A percentile compares a stretch with the other conserved stretches of the same genome.
Evolutionary conservation across 177 flowering plant species (phyloP).

Genomic region (Telopea speciosissima): DNA sequence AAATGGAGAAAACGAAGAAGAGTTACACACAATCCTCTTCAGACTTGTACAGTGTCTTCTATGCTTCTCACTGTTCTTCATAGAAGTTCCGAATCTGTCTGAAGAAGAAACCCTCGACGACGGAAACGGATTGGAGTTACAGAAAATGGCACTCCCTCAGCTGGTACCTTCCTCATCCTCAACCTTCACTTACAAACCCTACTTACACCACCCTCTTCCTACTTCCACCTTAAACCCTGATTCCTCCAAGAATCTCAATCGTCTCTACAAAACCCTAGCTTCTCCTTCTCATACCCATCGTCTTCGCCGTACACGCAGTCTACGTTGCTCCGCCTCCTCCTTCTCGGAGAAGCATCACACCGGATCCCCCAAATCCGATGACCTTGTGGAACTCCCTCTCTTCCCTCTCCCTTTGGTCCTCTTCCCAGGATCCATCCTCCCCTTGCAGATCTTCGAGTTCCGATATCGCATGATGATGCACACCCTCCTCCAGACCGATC

Average conservation of each 20-base stretch:
- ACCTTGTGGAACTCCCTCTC: constrained; percentile 75
- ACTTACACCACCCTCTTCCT: constrained; percentile 26
- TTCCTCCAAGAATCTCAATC: background rate
- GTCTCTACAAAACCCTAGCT: background rate
- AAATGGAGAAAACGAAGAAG: too few relatives aligned
- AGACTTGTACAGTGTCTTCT: too few relatives aligned
- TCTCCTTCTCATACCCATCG: background rate
- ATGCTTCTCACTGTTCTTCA: too few relatives aligned
- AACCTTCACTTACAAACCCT: constrained; percentile 27
- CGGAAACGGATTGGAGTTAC: too few relatives aligned
- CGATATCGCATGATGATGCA: constrained; percentile 98
- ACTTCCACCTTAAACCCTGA: background rate
- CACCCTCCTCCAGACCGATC: constrained; percentile 86
- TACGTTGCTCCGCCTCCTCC: constrained; percentile 66
- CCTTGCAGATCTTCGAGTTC: constrained; percentile 91
- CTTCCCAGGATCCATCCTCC: constrained; percentile 94
- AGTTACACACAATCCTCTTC: too few relatives aligned
- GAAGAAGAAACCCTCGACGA: too few relatives aligned
- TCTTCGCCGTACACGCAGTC: constrained; percentile 11
- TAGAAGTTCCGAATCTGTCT: too few relatives aligned
- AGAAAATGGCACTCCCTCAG: constrained; percentile 66
- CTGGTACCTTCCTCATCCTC: constrained; percentile 42
- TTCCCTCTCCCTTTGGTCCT: constrained; percentile 95
- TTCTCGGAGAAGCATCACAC: constrained; percentile 62
- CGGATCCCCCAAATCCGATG: constrained; percentile 44